Evolutionary conservation across 495 filamentous ascomycete genomes (phyloP), one percentile per base, ranked within the genome.

Genomic region (Chaetomium fimeti): DNA sequence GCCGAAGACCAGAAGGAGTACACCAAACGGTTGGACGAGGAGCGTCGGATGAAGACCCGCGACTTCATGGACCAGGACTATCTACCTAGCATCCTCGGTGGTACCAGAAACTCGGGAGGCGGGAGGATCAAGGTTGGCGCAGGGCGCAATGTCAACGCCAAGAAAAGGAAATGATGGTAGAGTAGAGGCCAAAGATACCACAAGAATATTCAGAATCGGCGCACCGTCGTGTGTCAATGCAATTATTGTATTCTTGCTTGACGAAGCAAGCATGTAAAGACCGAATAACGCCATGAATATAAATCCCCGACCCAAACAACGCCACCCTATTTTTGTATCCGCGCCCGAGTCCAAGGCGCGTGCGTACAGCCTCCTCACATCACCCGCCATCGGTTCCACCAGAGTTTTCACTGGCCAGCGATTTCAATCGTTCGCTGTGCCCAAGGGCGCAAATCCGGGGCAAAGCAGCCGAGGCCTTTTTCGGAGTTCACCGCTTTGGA

Each of bases 1-100:
- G 84, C 93, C 2, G 93, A 97, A 77, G 94, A 98, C 74, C 94
- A 98, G 80, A 96, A 97, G 78, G 95, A 98, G 79, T 98, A 91
- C 74, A 71, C 81, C 45, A 78, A 84, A 64, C 88, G 88, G 64
- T 75, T 83, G 9, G 82, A 80, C 15, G 82, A 87, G 69, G 81
- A 88, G 73, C 82, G 81, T 64, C 87, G 87, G 71, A 79, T 81
- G 60, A 87, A 87, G 71, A 86, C 90, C 72, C 87, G 82, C 64
- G 91, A 97, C 79, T 75, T 97, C 61, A 92, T 98, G 93, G 93
- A 97, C 73, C 88, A 92, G 67, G 94, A 98, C 76, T 95, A 93
- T 71, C 77, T 97, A 62, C 94, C 95, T 0, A 80, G 85, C 25
- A 94, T 98, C 53, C 68, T 98, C 74, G 92, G 87, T 11, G 94